Evolutionary conservation across 2,329 filamentous ascomycete genomes (phyloP), one percentile per base, ranked within the genome.

Genomic region (Trichophyton benhamiae): DNA sequence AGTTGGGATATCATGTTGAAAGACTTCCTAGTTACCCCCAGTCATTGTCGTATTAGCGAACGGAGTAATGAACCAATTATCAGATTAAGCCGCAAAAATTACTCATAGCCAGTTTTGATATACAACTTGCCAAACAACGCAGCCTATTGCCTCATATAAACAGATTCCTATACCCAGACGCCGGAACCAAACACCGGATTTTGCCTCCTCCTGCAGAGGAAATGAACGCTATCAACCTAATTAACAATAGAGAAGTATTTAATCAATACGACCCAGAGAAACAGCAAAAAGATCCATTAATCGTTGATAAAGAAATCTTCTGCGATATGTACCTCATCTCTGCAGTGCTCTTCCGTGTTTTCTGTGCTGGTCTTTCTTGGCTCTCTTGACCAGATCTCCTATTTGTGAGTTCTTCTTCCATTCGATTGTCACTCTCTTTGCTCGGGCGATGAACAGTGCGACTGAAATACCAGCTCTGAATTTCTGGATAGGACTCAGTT

Each of bases 391-490:
- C 57, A 74, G 72, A 61, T 78, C 76, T 52, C 76, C 74, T 22
- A 78, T 60, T 63, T 74, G 74, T 62, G 70, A 73, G n/a, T 72
- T 69, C 58, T 73, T 73, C 57, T 70, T 71, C 78, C 78, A 79
- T 61, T 77, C 74, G 38, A 71, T 70, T 58, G 73, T 70, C 73
- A 78, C 72, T 58, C 70, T 71, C 63, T 75, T 72, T 76, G 79
- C 79, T 20, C 76, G 72, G n/a, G 75, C 72, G 42, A 72, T 68
- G 4, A 77, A 77, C 57, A 77, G 68, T n/a, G 78, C 72, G 25
- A 72, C 69, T 17, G 72, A 73, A n/a, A 75, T 71, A 27, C 72
- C 75, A 9, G 73, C 72, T 61, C 72, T 73, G 36, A 79, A 66
- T 63, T 77, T 79, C 62, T 72, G 73, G 38, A 71, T 69, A 57